These are phyloP conservation scores for Tetrapisispora arboricola DNA, from an alignment of 805 yeast genomes.

Conservation along the genomic window DNA sequence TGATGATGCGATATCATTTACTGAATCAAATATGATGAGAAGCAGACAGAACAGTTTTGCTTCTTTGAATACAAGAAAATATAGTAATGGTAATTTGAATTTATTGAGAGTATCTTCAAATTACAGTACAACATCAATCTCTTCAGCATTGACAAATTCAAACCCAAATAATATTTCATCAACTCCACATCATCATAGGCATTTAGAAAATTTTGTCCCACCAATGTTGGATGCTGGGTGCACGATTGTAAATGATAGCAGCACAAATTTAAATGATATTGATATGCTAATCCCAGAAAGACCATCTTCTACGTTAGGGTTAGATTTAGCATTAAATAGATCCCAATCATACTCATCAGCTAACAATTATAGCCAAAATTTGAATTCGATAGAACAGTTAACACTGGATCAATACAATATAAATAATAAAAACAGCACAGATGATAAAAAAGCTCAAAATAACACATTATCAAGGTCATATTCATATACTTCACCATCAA, in stretches of 20 bases:
- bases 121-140: background rate
- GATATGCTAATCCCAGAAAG: slow-evolving; percentile 63
- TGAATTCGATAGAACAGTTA: background rate
- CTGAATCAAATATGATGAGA: background rate
- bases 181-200: slow-evolving; percentile 26
- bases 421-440: background rate
- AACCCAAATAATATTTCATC: background rate
- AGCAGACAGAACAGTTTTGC: slow-evolving; percentile 3
- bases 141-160: background rate
- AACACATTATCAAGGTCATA: slow-evolving; percentile 5
- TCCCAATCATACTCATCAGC: slow-evolving; percentile 16
- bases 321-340: slow-evolving; percentile 32
- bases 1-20: slow-evolving; percentile 1
- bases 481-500: slow-evolving; percentile 4
- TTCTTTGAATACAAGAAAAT: background rate
- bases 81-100: background rate
- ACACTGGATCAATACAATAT: background rate
- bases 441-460: background rate
- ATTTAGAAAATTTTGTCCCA: slow-evolving; percentile 58
- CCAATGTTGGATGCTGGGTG: slow-evolving; percentile 76
- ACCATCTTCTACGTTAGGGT: slow-evolving; percentile 43
- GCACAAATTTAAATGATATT: slow-evolving; percentile 55
- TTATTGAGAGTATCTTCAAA: slow-evolving; percentile 3
- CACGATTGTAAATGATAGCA: slow-evolving; percentile 48
- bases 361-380: background rate